Base-by-base conservation (phyloP, 1,284 basidiomycete genomes). In the Austroboletus olivaceoglutinosus region DNA sequence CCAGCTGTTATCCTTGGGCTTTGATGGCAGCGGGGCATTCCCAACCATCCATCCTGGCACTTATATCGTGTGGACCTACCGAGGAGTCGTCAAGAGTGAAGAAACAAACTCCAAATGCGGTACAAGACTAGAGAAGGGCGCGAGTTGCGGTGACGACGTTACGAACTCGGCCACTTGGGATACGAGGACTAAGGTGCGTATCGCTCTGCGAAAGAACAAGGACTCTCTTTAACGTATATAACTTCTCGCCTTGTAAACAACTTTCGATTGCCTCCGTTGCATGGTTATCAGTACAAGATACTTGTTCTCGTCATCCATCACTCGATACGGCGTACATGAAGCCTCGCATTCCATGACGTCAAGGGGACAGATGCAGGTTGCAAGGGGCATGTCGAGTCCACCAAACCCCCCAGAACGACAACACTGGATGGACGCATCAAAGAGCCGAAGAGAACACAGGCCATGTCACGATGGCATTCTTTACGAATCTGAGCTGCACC, bases 401-500 rank as follows among this genome's bases (percentile, higher is more conserved):
- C 40, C 30, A 19, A 50, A 29, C 38, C 18, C 31, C 36, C 38
- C 16, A 46, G 9, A 25, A 34, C 16, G 15, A 41, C 38, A 1
- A 42, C 18, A 19, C 45, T 16, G 18, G 37, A 33, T 19, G 19
- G 21, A 37, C 23, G 40, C 2, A 29, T 38, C 5, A 13, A 29
- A 39, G n/a, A 0, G 19, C 27, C 16, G n/a, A 31, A 6, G 12
- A 22, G 23, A 47, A 4, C n/a, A 33, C 43, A 38, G 21, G 16
- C 15, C 31, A 33, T 8, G 16, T 6, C n/a, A n/a, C n/a, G 33
- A 27, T 11, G 13, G 7, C 2, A 33, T 10, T 19, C 30, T 68
- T 77, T 54, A 90, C 39, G 87, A 89, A 64, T 90, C 89, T n/a
- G 88, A 91, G 65, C 86, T 90, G 62, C 89, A 91, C 18, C 89